phyloP scores from a whole-genome alignment of 2,329 filamentous ascomycete genomes.

The Canariomyces notabilis region DNA sequence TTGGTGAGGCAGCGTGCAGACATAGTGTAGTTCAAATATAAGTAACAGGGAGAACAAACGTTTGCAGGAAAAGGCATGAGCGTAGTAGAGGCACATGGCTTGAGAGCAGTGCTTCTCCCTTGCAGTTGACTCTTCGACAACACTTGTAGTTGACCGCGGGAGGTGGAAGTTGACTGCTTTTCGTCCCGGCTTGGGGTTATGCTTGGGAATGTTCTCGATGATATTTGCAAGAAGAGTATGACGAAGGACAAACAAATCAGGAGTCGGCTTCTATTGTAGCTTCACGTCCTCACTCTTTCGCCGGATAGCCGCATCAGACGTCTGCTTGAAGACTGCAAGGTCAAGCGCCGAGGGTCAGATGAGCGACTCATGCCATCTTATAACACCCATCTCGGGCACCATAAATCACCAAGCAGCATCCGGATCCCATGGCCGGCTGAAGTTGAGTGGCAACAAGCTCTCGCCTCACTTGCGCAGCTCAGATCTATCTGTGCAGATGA shows the following conservation, averaged over 20 bases:
- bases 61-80: constrained; percentile 34
- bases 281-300: neutral
- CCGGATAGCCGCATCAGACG: neutral
- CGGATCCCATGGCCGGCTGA: constrained; percentile 9
- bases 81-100: constrained; percentile 37
- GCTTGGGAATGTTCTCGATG: neutral
- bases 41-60: no score
- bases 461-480: constrained; percentile 14
- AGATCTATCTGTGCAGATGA: constrained; percentile 4
- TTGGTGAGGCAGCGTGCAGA: no score
- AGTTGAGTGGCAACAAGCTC: constrained; percentile 4
- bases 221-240: neutral
- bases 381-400: neutral
- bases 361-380: neutral
- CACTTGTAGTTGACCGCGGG: no score
- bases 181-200: no score
- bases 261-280: neutral
- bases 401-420: neutral
- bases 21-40: no score
- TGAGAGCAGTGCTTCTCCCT: constrained; percentile 1
- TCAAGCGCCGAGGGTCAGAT: neutral
- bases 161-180: neutral
- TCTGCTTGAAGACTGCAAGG: neutral
- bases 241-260: no score
- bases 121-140: neutral